A percentile compares a stretch with the other conserved stretches of the same genome.
These are phyloP conservation scores for Trichoderma cornu-damae DNA, from an alignment of 2,329 filamentous ascomycete species.

Conservation along the genomic window DNA sequence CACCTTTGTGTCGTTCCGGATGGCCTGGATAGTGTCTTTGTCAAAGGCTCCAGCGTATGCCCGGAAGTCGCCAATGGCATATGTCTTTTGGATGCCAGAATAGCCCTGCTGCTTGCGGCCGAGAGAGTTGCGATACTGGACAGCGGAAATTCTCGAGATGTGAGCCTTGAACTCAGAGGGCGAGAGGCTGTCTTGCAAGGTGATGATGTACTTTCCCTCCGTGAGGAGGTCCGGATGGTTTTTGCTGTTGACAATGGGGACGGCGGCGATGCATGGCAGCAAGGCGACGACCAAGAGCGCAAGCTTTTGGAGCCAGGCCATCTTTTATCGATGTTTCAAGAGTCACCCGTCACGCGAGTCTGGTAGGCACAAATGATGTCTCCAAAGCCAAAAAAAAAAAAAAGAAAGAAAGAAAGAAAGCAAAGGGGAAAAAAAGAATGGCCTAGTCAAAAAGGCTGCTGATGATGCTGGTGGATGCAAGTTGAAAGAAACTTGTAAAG, in stretches of 20 bases:
- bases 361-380: neutral
- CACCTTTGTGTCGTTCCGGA: slow-evolving; percentile 33
- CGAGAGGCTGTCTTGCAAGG: slow-evolving; percentile 36
- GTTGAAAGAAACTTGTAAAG: neutral
- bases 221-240: slow-evolving; percentile 23
- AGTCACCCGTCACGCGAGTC: neutral
- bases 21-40: slow-evolving; percentile 36
- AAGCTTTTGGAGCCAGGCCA: slow-evolving; percentile 20
- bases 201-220: slow-evolving; percentile 43
- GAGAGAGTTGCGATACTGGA: slow-evolving; percentile 32
- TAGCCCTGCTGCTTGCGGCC: slow-evolving; percentile 24
- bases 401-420: neutral
- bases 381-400: neutral
- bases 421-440: neutral
- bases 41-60: slow-evolving; percentile 43
- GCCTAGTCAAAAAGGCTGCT: neutral
- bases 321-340: neutral
- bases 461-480: neutral
- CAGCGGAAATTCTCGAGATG: slow-evolving; percentile 29
- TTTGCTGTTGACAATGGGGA: slow-evolving; percentile 5
- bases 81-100: slow-evolving; percentile 30
- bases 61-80: slow-evolving; percentile 32
- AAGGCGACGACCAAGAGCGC: slow-evolving; percentile 20
- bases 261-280: slow-evolving; percentile 10
- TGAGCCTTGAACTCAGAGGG: slow-evolving; percentile 33